Evolutionary conservation across 129 eudicot genomes (phyloP), one percentile per base, ranked within the genome.

Genomic region (Artemisia tridentata): DNA sequence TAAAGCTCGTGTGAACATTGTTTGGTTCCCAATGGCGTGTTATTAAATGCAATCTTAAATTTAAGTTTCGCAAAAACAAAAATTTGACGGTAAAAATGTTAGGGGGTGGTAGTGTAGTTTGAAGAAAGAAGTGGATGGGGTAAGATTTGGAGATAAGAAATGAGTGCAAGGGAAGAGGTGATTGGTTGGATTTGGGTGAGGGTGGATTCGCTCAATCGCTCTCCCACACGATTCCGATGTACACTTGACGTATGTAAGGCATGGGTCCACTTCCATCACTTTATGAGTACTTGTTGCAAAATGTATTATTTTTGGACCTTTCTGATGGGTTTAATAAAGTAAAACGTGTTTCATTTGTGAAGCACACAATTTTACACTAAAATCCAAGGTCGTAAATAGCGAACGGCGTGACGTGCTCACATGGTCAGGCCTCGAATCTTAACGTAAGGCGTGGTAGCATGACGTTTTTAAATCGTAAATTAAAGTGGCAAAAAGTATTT

Each of bases 101-200:
- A 0, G 19, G 75, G 74, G 75, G 65, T 60, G 31, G 10, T 31
- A 14, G 8, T 68, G 46, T 50, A 49, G 21, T 12, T 60, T 58
- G 20, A 49, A 34, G 17, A 68, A 56, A 68, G 63, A 59, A 68
- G 15, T 41, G 53, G 75, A 76, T 59, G 67, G 62, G 80, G 46
- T 48, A 14, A 62, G 77, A 72, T 72, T 72, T 73, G 58, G 58
- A 68, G 80, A 76, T 76, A 76, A 76, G 80, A 68, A 59, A 23
- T 23, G 25, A 23, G 62, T 76, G 80, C 15, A 60, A 25, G 45
- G 2, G 41, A 53, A 15, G 19, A 51, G 69, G 52, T 46, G 31
- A 76, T 76, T 76, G 80, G 80, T 43, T 76, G 64, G 46, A 68
- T 46, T 76, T 55, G 75, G 75, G 75, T 71, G 65, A 71, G 65